Evolutionary conservation across 352 stramenopile species (phyloP).

Genomic region (Pythium oligandrum): DNA sequence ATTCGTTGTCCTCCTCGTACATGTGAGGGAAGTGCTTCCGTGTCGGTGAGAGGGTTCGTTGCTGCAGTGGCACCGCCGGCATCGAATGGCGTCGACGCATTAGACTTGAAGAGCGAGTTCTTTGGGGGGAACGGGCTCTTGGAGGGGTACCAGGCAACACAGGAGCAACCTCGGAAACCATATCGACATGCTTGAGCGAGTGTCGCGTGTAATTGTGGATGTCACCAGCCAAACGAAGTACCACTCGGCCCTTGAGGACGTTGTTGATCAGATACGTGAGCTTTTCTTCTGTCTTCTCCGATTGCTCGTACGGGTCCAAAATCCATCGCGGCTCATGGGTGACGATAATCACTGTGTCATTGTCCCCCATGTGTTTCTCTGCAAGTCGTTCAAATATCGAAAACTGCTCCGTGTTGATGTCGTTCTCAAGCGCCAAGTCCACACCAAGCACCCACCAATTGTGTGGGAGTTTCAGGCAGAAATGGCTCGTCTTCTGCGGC

Average conservation of each 20-base stretch:
- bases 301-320: constrained; percentile 83
- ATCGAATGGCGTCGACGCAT: too few species aligned
- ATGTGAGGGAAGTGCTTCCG: constrained; percentile 82
- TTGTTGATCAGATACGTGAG: constrained; percentile 74
- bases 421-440: constrained; percentile 88
- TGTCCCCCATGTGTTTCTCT: constrained; percentile 59
- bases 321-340: constrained; percentile 92
- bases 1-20: constrained; percentile 26
- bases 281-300: constrained; percentile 64
- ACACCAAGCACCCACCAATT: constrained; percentile 92
- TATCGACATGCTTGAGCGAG: constrained; percentile 37
- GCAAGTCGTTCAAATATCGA: constrained; percentile 87
- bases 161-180: too few species aligned
- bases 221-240: constrained; percentile 84
- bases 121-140: too few species aligned
- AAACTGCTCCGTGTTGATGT: constrained; percentile 93
- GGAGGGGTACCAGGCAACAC: too few species aligned
- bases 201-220: constrained; percentile 94
- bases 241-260: constrained; percentile 66
- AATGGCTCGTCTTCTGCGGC: constrained; percentile 91
- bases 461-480: constrained; percentile 85
- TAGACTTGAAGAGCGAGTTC: too few species aligned
- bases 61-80: constrained; percentile 3
- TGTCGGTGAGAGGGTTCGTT: constrained; percentile 26
- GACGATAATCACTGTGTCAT: constrained; percentile 89